Conservation (phyloP, 495 filamentous ascomycete genomes). For the Talaromyces nanjingensis region DNA sequence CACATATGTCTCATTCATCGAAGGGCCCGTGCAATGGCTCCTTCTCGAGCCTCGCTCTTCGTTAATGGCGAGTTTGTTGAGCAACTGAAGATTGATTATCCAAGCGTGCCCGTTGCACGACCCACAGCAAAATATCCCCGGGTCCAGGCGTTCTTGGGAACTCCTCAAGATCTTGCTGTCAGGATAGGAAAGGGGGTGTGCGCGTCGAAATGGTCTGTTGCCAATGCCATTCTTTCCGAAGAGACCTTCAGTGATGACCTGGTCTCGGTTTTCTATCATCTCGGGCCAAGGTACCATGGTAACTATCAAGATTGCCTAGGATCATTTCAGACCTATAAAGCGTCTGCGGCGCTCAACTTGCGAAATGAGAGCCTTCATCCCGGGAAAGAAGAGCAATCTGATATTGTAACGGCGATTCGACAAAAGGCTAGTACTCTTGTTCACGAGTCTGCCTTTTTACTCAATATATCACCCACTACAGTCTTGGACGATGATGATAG, state of each 20-base stretch:
- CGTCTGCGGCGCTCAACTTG: conserved; percentile 85
- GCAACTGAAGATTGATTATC: conserved; percentile 84
- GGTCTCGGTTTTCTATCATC: conserved; percentile 79
- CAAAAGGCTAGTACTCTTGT: conserved; percentile 73
- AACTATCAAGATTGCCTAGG: conserved; percentile 96
- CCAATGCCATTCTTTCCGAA: conserved; percentile 79
- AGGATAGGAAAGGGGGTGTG: conserved; percentile 71
- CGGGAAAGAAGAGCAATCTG: conserved; percentile 84
- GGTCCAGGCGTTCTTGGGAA: conserved; percentile 89
- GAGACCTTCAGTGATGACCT: conserved; percentile 88
- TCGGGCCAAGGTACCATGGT: conserved; percentile 84
- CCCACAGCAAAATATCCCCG: conserved; percentile 50
- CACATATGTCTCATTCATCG: conserved; percentile 84
- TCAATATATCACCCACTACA: conserved; percentile 74
- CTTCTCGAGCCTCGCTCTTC: conserved; percentile 81
- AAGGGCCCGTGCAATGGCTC: conserved; percentile 62
- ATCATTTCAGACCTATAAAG: conserved; percentile 92
- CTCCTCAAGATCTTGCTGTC: conserved; percentile 82
- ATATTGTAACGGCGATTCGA: conserved; percentile 82
- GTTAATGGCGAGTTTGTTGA: conserved; percentile 92
- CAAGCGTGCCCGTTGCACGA: conserved; percentile 49
- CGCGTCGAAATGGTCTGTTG: conserved; percentile 77
- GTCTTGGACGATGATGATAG: conserved; percentile 70
- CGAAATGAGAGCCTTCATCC: conserved; percentile 88
- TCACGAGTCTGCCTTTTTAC: conserved; percentile 72